phyloP scores from a whole-genome alignment of 192 early-diverging fungal genomes.

The Entomortierella lignicola region DNA sequence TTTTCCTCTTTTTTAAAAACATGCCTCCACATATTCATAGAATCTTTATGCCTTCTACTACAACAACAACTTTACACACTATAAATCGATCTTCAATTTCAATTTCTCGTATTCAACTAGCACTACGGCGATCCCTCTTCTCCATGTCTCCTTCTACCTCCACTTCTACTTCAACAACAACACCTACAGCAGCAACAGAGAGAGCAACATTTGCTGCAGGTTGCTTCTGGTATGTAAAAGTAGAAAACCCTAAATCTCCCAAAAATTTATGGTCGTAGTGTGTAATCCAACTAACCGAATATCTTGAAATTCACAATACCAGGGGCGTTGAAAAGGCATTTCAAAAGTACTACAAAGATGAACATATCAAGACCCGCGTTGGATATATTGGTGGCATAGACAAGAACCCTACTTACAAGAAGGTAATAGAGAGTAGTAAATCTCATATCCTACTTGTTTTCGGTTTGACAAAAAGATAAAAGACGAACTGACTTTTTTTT shows the following conservation, averaged over 20 bases:
- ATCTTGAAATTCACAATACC: too few species aligned
- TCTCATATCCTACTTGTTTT: background rate
- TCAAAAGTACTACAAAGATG: conserved; percentile 59
- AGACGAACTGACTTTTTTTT: background rate
- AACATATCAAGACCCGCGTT: conserved; percentile 53
- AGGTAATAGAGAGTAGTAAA: conserved; percentile 35
- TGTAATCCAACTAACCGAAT: too few species aligned
- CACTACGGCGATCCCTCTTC: background rate
- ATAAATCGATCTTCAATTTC: too few species aligned
- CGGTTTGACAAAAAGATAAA: background rate
- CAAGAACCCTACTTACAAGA: conserved; percentile 55
- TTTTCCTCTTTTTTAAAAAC: too few species aligned
- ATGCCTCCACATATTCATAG: background rate
- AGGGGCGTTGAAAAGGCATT: conserved; percentile 69
- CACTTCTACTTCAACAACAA: background rate
- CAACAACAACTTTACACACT: too few species aligned
- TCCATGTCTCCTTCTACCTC: background rate
- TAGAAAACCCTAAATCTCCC: too few species aligned
- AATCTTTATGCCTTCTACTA: background rate
- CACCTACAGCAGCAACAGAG: conserved; percentile 28
- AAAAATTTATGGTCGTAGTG: too few species aligned
- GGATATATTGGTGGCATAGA: conserved; percentile 65
- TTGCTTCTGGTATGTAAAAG: conserved; percentile 85
- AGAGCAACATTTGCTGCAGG: conserved; percentile 90
- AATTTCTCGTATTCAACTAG: background rate